Evolutionary conservation across 1,284 basidiomycete species (phyloP).

Genomic region (Ceratobasidium sp.): DNA sequence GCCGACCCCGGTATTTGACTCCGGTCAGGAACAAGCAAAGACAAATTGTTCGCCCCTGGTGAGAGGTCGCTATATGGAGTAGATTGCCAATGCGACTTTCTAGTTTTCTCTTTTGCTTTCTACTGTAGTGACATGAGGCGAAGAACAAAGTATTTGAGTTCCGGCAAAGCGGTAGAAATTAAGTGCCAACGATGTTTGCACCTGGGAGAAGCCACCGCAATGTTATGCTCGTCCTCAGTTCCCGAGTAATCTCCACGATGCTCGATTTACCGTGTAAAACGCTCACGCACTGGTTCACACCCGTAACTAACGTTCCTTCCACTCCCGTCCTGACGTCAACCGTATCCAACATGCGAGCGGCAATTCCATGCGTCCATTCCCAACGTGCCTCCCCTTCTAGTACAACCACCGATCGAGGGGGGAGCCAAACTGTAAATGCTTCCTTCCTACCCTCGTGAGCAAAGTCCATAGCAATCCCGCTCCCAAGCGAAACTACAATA

Average conservation of each 20-base stretch:
- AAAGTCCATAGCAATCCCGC: constrained; percentile 81
- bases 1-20: constrained; percentile 18
- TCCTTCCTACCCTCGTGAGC: constrained; percentile 49
- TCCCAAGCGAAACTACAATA: constrained; percentile 79
- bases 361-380: constrained; percentile 75
- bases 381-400: constrained; percentile 81
- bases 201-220: constrained; percentile 82
- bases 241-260: constrained; percentile 61
- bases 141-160: no score
- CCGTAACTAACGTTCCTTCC: not conserved
- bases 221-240: constrained; percentile 77
- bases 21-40: constrained; percentile 7
- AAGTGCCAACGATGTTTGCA: constrained; percentile 76
- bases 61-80: no score
- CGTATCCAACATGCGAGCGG: constrained; percentile 65
- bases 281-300: constrained; percentile 1
- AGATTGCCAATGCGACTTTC: no score
- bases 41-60: not conserved
- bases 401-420: constrained; percentile 76
- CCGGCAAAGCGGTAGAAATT: not conserved
- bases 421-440: constrained; percentile 62
- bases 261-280: not conserved
- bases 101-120: no score
- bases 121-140: no score
- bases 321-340: constrained; percentile 49